Percentiles rank a stretch among this genome's conserved stretches.
phyloP scores from a whole-genome alignment of 176 grass and related monocot species.

The Otatea glauca region DNA sequence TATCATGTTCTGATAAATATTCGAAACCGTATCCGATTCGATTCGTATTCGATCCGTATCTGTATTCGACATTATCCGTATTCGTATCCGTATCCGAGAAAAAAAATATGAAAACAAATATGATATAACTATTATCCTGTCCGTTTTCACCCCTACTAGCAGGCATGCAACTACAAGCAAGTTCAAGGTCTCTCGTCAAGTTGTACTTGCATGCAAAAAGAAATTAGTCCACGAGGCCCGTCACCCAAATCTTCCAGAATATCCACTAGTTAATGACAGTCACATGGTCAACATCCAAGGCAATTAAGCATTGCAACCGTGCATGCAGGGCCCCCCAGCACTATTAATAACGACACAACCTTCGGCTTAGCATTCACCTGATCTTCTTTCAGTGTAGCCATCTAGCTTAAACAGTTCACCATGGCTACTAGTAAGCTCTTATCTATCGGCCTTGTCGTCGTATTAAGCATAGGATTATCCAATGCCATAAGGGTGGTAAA shows the following conservation, averaged over 20 bases:
- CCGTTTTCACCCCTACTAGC: too few species aligned
- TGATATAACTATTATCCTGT: too few species aligned
- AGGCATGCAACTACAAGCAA: not conserved
- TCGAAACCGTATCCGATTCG: too few species aligned
- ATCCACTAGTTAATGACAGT: not conserved
- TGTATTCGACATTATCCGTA: too few species aligned
- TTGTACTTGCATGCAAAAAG: not conserved
- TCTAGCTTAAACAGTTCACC: not conserved
- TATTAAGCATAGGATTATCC: slow-evolving; percentile 26
- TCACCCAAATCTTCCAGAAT: not conserved
- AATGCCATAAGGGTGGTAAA: slow-evolving; percentile 29
- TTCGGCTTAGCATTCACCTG: not conserved
- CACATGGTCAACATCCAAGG: not conserved
- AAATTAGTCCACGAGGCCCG: not conserved
- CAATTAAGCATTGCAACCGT: not conserved
- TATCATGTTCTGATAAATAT: too few species aligned
- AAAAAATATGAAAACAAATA: too few species aligned
- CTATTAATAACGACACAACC: slow-evolving; percentile 16
- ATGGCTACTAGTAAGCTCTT: slow-evolving; percentile 30
- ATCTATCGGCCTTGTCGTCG: not conserved
- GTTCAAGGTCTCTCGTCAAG: not conserved
- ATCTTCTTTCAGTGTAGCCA: not conserved
- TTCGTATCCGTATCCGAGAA: too few species aligned
- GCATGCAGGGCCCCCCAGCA: not conserved
- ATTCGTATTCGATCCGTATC: too few species aligned